Conservation (phyloP, 2,329 filamentous ascomycete genomes). For the Alternaria arborescens region DNA sequence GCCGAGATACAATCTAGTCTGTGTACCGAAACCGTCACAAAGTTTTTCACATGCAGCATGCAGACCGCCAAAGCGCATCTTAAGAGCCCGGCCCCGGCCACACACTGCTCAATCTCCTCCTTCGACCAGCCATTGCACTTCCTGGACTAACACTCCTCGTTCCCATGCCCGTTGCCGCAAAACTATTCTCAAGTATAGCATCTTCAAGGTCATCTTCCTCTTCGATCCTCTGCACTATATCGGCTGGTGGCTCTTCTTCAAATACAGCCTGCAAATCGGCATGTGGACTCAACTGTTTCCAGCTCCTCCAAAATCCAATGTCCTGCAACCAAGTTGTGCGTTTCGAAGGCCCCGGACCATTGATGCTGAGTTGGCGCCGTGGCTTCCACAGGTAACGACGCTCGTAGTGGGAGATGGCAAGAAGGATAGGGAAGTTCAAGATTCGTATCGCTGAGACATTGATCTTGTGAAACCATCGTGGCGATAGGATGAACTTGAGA, state of each 20-base stretch:
- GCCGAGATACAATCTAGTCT: not conserved
- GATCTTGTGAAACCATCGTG: slow-evolving; percentile 89
- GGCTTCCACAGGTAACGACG: slow-evolving; percentile 73
- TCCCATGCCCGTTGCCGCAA: slow-evolving; percentile 32
- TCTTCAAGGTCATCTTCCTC: slow-evolving; percentile 59
- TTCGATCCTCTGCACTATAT: slow-evolving; percentile 57
- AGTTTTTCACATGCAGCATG: not conserved
- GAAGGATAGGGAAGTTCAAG: slow-evolving; percentile 77
- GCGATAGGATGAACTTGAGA: slow-evolving; percentile 78
- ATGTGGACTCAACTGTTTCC: slow-evolving; percentile 72
- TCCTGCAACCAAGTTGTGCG: slow-evolving; percentile 59
- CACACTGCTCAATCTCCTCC: slow-evolving; percentile 48
- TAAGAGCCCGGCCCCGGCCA: slow-evolving; percentile 39
- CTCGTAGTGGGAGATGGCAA: slow-evolving; percentile 75
- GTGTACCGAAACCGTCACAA: not conserved
- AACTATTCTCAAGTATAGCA: slow-evolving; percentile 54
- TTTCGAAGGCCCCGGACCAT: slow-evolving; percentile 48
- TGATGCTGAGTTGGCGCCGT: slow-evolving; percentile 36
- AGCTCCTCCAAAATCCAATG: slow-evolving; percentile 62
- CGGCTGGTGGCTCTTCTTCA: slow-evolving; percentile 72
- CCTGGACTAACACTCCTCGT: slow-evolving; percentile 44
- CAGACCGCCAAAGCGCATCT: not conserved
- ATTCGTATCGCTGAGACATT: slow-evolving; percentile 79
- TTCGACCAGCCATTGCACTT: slow-evolving; percentile 38
- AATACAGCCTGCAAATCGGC: slow-evolving; percentile 78